Evolutionary conservation across 106 monocot species (phyloP), one percentile per base, ranked within the genome.

Genomic region (Dendrobium huoshanense): DNA sequence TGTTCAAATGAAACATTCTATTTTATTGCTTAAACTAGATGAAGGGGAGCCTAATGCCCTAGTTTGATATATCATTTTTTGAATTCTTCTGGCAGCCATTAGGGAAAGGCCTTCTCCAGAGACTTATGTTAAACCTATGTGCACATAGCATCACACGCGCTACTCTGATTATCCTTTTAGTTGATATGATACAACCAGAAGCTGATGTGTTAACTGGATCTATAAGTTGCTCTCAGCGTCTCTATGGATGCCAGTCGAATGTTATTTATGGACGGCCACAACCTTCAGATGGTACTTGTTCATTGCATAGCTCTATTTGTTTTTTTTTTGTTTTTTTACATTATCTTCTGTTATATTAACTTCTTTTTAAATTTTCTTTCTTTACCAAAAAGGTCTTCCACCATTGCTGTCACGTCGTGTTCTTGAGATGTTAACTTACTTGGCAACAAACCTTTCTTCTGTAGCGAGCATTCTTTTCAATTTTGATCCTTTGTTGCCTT

Each of bases 81-180:
- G 37, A 67, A 24, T 49, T 70, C 51, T 73, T 13, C 80, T 79
- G n/a, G 77, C 87, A 93, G 93, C 93, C 90, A 58, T 83, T 90
- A 80, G 87, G 87, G 70, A 93, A 93, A 81, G 88, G 93, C 70
- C 88, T 88, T 81, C 90, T 93, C 24, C 90, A 93, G 77, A 88
- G 90, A 79, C 85, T 93, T 81, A 25, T 93, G 45, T 47, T 93
- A 64, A 93, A 93, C 73, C 78, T 93, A 45, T 93, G 93, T 83
- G 87, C 88, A 41, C 85, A 93, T 81, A 84, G 83, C 55, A 80
- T 77, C 45, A 90, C 90, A 25, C 90, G 93, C 61, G 80, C 81
- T 42, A 75, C 67, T 73, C 59, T 93, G 29, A 70, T 90, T 61
- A 73, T 73, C 31, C 87, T 87, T 87, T 49, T 93, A 45, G 68